These are phyloP conservation scores for Apocynum venetum DNA, from an alignment of 257 asterid genomes.

Conservation along the genomic window DNA sequence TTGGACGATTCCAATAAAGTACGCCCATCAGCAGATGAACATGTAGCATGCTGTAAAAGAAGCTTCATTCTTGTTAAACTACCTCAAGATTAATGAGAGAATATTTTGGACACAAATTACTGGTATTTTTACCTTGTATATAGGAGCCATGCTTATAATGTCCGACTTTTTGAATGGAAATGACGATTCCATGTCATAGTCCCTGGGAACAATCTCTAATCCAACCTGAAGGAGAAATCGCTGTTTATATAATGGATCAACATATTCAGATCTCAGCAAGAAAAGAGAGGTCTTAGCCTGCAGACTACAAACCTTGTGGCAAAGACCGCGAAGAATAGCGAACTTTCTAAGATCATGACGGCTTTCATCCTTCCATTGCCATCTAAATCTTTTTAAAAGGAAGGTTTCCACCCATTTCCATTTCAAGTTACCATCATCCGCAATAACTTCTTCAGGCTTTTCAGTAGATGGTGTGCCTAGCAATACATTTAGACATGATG, in stretches of 20 bases:
- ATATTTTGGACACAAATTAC: constrained; percentile 15
- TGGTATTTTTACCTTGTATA: constrained; percentile 48
- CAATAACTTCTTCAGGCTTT: constrained; percentile 32
- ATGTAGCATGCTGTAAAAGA: constrained; percentile 62
- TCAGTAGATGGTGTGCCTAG: constrained; percentile 51
- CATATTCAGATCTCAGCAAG: background rate
- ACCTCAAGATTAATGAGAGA: constrained; percentile 11
- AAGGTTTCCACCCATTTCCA: constrained; percentile 75
- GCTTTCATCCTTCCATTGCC: constrained; percentile 55
- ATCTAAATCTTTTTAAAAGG: constrained; percentile 51
- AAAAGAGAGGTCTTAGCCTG: constrained; percentile 4
- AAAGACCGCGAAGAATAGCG: constrained; percentile 72
- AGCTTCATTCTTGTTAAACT: constrained; percentile 26
- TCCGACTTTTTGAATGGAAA: constrained; percentile 64
- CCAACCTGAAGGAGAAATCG: constrained; percentile 50
- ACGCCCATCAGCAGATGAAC: constrained; percentile 86
- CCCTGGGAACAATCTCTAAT: constrained; percentile 73
- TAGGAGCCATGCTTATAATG: constrained; percentile 68
- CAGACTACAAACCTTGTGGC: constrained; percentile 56
- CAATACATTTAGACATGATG: constrained; percentile 65
- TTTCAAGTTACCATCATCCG: constrained; percentile 42
- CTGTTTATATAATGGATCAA: constrained; percentile 6
- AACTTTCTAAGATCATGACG: constrained; percentile 52
- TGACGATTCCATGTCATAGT: constrained; percentile 71
- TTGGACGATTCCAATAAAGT: constrained; percentile 74